Evolutionary conservation across 371 early-diverging fungal species (phyloP).

Genomic region (Rhizopus delemar): DNA sequence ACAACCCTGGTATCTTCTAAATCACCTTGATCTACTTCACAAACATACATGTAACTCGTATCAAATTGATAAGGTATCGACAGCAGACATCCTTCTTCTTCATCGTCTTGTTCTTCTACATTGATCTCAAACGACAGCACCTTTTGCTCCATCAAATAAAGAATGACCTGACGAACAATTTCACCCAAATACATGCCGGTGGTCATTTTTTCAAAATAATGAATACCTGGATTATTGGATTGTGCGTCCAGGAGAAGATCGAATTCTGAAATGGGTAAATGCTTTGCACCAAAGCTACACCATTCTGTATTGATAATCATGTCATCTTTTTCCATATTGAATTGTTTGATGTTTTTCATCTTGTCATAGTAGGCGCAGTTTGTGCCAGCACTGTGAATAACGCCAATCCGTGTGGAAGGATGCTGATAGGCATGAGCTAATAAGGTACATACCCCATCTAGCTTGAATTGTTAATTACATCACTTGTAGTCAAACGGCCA

Average conservation of each 20-base stretch:
- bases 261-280: conserved; percentile 78
- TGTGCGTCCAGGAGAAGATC: conserved; percentile 77
- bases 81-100: conserved; percentile 35
- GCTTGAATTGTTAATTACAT: neutral
- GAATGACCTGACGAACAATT: conserved; percentile 74
- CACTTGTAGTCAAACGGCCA: neutral
- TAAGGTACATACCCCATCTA: conserved; percentile 91
- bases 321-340: conserved; percentile 38
- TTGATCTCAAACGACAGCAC: conserved; percentile 61
- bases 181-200: conserved; percentile 94
- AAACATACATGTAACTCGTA: conserved; percentile 76
- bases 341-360: conserved; percentile 36
- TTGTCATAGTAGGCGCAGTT: conserved; percentile 86
- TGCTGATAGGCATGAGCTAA: conserved; percentile 86
- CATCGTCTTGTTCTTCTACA: conserved; percentile 17
- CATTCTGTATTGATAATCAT: conserved; percentile 92
- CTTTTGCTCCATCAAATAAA: conserved; percentile 72
- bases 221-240: conserved; percentile 72
- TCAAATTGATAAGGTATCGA: conserved; percentile 72
- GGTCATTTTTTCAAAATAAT: conserved; percentile 91
- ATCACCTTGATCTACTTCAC: conserved; percentile 45
- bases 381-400: conserved; percentile 93
- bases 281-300: conserved; percentile 71
- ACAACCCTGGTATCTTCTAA: conserved; percentile 46
- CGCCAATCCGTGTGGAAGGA: conserved; percentile 84